Evolutionary conservation across 768 basidiomycete species (phyloP).

Genomic region (Naganishia antarctica): DNA sequence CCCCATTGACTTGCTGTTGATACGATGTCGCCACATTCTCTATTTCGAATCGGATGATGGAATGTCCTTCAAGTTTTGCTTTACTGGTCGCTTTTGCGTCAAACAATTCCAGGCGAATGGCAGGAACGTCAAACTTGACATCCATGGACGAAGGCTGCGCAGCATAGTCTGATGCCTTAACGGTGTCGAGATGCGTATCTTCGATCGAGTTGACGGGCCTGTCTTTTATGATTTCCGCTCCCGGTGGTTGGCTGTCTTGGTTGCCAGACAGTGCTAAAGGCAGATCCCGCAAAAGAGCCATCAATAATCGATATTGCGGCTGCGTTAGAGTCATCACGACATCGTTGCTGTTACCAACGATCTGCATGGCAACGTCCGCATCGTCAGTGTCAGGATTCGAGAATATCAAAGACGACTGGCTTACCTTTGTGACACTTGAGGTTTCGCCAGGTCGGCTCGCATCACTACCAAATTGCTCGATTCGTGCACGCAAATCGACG

Average conservation of each 20-base stretch:
- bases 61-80: conserved; percentile 63
- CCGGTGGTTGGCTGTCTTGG: not conserved
- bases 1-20: conserved; percentile 74
- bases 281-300: conserved; percentile 42
- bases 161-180: not conserved
- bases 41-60: conserved; percentile 79
- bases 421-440: conserved; percentile 56
- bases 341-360: conserved; percentile 70
- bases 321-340: conserved; percentile 79
- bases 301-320: conserved; percentile 68
- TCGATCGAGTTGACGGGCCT: not conserved
- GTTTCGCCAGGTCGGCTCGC: conserved; percentile 58
- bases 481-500: conserved; percentile 66
- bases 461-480: conserved; percentile 61
- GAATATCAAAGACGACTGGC: conserved; percentile 24
- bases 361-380: conserved; percentile 55
- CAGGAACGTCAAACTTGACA: conserved; percentile 63
- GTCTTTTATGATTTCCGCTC: not conserved
- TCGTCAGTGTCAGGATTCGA: conserved; percentile 28
- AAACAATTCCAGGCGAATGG: conserved; percentile 80
- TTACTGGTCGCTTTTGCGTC: conserved; percentile 61
- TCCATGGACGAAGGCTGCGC: conserved; percentile 57
- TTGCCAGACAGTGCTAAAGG: not conserved
- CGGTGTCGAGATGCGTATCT: not conserved
- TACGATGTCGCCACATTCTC: conserved; percentile 71